Base-by-base conservation (phyloP, 331 rosid species). In the Quercus phellos region DNA sequence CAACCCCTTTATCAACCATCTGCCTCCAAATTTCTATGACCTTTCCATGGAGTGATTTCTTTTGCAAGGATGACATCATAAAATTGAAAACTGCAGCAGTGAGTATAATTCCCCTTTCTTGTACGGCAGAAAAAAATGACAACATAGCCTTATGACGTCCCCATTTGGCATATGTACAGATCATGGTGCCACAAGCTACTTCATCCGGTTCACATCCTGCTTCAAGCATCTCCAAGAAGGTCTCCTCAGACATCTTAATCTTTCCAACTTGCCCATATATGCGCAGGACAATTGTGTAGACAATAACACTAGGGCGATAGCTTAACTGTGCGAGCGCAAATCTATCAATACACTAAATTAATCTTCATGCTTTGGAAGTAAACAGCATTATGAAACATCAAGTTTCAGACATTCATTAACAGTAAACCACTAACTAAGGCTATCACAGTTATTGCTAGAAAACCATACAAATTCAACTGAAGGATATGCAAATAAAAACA, bases 1-100 rank as follows among this genome's bases (percentile, higher is more conserved):
- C 70, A 70, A 90, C 92, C 77, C 87, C 72, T 71, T 78, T 79
- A 58, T 66, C 82, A 55, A 84, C 59, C 97, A 94, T 90, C 76
- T 94, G 92, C 79, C 74, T 80, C 99, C 99, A 92, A 34, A 94
- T 34, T 51, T 84, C 76, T 30, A 86, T 81, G 78, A 88, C 95
- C 82, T 87, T 82, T 43, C 73, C 59, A 68, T 94, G 99, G 74
- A 89, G 90, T 61, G 91, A 86, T 83, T 92, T 92, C 88, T 94
- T 94, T 88, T 94, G 97, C 89, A 94, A 89, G n/a, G 99, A 92
- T 73, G 99, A 92, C 89, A 92, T 26, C 97, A 94, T 92, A 79
- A 94, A 94, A 87, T 94, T 92, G 86, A 80, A 94, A 77, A 94
- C 99, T 16, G 97, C 51, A 77, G 86, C 88, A 51, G 97, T 70